Percentiles rank a stretch among this genome's conserved stretches.
These are phyloP conservation scores for Hericium erinaceus DNA, from an alignment of 768 basidiomycete species.

Conservation along the genomic window DNA sequence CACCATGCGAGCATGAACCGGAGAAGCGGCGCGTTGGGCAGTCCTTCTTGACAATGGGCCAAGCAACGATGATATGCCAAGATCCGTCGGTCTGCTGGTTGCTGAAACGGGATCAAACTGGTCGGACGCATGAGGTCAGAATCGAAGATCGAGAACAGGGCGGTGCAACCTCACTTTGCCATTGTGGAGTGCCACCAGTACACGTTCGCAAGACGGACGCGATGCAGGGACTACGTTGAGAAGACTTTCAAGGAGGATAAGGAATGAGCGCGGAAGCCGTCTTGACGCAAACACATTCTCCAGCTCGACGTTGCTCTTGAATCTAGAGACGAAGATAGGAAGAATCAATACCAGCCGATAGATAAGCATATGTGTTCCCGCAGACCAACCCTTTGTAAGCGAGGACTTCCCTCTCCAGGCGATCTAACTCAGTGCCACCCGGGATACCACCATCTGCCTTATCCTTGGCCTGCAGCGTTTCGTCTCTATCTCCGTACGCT, in stretches of 20 bases:
- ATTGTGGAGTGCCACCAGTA: conserved; percentile 57
- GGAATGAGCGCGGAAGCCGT: conserved; percentile 60
- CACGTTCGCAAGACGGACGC: conserved; percentile 69
- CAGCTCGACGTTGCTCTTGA: conserved; percentile 41
- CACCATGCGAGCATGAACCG: too few relatives aligned
- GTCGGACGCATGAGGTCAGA: too few relatives aligned
- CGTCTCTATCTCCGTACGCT: conserved; percentile 40
- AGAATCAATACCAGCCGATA: background rate
- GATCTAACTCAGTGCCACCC: conserved; percentile 47
- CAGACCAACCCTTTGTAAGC: conserved; percentile 59
- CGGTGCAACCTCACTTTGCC: conserved; percentile 40
- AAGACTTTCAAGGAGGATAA: conserved; percentile 66
- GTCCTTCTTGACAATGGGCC: too few relatives aligned
- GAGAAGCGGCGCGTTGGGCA: too few relatives aligned
- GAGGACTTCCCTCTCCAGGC: conserved; percentile 64
- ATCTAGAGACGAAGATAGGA: conserved; percentile 26
- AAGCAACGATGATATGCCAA: too few relatives aligned
- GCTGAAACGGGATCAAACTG: too few relatives aligned
- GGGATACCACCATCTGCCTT: conserved; percentile 19
- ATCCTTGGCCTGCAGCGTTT: background rate
- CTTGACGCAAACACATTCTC: conserved; percentile 55
- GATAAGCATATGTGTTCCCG: background rate
- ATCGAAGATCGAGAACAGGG: too few relatives aligned
- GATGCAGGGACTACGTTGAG: conserved; percentile 47
- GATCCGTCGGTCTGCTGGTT: too few relatives aligned